Evolutionary conservation across 2,329 filamentous ascomycete species (phyloP).

Genomic region (Nakataea oryzae): DNA sequence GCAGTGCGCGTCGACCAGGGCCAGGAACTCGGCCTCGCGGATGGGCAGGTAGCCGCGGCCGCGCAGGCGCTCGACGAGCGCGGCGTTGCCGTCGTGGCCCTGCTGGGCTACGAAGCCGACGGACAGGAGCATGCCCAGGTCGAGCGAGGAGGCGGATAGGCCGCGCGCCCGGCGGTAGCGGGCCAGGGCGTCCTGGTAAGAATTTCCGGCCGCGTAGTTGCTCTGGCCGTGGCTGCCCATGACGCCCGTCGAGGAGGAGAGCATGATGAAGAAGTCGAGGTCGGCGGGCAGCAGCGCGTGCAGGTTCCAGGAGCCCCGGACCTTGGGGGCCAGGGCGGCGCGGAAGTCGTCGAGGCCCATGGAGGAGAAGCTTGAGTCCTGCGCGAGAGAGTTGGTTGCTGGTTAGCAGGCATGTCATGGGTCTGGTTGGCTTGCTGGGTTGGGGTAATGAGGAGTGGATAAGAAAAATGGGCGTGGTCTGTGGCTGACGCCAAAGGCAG

Average conservation of each 20-base stretch:
- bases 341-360: conserved; percentile 4
- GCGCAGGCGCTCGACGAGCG: conserved; percentile 31
- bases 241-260: conserved; percentile 15
- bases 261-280: conserved; percentile 20
- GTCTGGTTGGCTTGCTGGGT: too few relatives aligned
- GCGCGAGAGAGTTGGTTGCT: background rate
- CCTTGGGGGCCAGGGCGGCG: conserved; percentile 16
- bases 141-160: conserved; percentile 9
- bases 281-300: conserved; percentile 12
- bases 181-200: conserved; percentile 20
- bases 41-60: conserved; percentile 44
- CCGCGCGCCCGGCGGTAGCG: conserved; percentile 10
- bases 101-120: conserved; percentile 38
- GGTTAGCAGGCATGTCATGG: background rate
- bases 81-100: conserved; percentile 22
- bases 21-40: conserved; percentile 37
- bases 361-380: conserved; percentile 6
- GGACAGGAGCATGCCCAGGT: conserved; percentile 12
- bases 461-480: too few relatives aligned
- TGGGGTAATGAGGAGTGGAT: too few relatives aligned
- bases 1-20: conserved; percentile 22
- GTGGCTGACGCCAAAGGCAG: too few relatives aligned
- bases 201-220: conserved; percentile 21
- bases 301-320: conserved; percentile 19
- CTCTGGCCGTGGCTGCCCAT: conserved; percentile 13